These are phyloP conservation scores for Lolium perenne DNA, from an alignment of 176 grass and related monocot species.

Conservation along the genomic window DNA sequence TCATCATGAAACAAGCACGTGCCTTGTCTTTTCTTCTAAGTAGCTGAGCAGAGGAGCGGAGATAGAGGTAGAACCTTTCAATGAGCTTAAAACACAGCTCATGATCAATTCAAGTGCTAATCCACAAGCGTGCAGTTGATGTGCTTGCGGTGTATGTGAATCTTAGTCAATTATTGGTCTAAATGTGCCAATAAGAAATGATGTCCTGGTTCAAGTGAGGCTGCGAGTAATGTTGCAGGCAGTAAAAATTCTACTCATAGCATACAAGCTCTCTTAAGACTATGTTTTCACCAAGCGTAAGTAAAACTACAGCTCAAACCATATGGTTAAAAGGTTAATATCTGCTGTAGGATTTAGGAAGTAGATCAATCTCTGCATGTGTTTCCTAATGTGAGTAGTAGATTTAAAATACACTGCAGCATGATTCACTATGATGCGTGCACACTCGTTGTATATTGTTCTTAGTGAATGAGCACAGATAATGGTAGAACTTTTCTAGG, in stretches of 20 bases:
- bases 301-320: not conserved
- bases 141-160: not conserved
- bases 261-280: not conserved
- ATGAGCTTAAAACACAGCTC: not conserved
- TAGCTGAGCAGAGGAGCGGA: too few relatives aligned
- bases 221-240: not conserved
- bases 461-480: not conserved
- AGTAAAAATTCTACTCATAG: not conserved
- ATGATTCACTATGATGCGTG: not conserved
- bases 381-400: not conserved
- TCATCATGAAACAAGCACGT: not conserved
- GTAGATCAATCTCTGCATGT: not conserved
- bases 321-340: not conserved
- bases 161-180: not conserved
- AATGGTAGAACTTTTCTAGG: slow-evolving; percentile 45
- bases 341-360: too few relatives aligned
- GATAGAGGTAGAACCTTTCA: not conserved
- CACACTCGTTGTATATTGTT: not conserved
- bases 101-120: not conserved
- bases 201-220: not conserved
- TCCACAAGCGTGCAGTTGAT: not conserved
- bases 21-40: not conserved
- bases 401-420: not conserved
- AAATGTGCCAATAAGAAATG: not conserved
- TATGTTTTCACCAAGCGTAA: not conserved